A percentile compares a stretch with the other conserved stretches of the same genome.
Evolutionary conservation across 306 rosid genomes (phyloP).

Genomic region (Sechiopsis laciniata): DNA sequence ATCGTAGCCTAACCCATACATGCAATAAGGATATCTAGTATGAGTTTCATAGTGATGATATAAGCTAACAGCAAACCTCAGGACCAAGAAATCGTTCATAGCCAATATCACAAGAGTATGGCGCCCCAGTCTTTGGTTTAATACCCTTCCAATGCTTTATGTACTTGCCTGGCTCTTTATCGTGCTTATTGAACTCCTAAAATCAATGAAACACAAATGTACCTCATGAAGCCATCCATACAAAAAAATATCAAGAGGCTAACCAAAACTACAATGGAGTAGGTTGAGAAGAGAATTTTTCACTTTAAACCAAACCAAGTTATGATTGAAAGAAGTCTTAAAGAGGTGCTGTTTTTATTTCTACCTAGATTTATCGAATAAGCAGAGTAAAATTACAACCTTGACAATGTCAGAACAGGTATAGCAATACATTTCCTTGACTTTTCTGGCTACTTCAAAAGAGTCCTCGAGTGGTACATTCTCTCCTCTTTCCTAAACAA

Average conservation of each 20-base stretch:
- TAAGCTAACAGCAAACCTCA: constrained; percentile 52
- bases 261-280: neutral
- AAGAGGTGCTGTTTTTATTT: constrained; percentile 17
- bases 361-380: constrained; percentile 23
- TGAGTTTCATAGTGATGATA: constrained; percentile 14
- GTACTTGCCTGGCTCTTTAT: constrained; percentile 87
- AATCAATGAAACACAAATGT: constrained; percentile 24
- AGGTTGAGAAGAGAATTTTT: neutral
- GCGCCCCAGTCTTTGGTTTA: constrained; percentile 93
- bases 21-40: neutral
- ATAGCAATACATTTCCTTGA: constrained; percentile 92
- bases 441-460: constrained; percentile 96
- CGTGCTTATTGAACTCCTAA: constrained; percentile 94
- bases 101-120: constrained; percentile 97
- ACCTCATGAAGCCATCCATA: constrained; percentile 23
- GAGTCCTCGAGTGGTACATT: constrained; percentile 93
- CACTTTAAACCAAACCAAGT: neutral
- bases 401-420: constrained; percentile 96
- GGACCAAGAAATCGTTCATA: constrained; percentile 98
- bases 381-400: constrained; percentile 38
- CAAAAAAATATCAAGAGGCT: constrained; percentile 9
- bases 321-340: constrained; percentile 14
- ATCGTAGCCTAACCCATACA: neutral
- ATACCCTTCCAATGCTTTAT: constrained; percentile 93
- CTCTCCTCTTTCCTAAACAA: constrained; percentile 94